These are phyloP conservation scores for Acacia crassicarpa DNA, from an alignment of 306 rosid genomes.

Conservation along the genomic window DNA sequence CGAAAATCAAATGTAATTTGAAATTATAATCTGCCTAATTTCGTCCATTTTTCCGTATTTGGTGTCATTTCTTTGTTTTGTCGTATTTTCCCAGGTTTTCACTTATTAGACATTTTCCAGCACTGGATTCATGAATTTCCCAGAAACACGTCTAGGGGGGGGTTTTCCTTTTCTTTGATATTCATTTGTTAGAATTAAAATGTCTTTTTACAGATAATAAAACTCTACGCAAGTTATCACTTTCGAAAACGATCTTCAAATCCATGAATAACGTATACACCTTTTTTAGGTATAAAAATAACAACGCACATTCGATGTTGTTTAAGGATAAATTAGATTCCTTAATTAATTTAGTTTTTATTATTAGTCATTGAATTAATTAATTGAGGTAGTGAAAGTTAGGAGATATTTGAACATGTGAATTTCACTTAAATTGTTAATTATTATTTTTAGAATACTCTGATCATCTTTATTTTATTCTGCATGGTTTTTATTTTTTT, in stretches of 20 bases:
- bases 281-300: neutral
- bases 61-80: neutral
- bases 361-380: neutral
- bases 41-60: conserved; percentile 31
- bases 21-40: conserved; percentile 8
- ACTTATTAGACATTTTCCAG: conserved; percentile 30
- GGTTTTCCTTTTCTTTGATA: neutral
- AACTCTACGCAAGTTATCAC: neutral
- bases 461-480: too few relatives aligned
- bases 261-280: neutral
- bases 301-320: neutral
- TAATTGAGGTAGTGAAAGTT: too few relatives aligned
- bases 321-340: neutral
- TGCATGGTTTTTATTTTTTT: too few relatives aligned
- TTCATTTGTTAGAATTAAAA: neutral
- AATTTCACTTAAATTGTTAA: too few relatives aligned
- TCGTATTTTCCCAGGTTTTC: neutral
- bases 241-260: neutral
- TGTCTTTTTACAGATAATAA: neutral
- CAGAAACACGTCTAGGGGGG: conserved; percentile 12
- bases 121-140: conserved; percentile 25
- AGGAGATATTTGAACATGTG: too few relatives aligned
- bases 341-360: neutral
- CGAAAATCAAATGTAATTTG: conserved; percentile 8
- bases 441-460: too few relatives aligned